Conservation (phyloP, 2,329 filamentous ascomycete species). For the Daldinia eschscholtzii region DNA sequence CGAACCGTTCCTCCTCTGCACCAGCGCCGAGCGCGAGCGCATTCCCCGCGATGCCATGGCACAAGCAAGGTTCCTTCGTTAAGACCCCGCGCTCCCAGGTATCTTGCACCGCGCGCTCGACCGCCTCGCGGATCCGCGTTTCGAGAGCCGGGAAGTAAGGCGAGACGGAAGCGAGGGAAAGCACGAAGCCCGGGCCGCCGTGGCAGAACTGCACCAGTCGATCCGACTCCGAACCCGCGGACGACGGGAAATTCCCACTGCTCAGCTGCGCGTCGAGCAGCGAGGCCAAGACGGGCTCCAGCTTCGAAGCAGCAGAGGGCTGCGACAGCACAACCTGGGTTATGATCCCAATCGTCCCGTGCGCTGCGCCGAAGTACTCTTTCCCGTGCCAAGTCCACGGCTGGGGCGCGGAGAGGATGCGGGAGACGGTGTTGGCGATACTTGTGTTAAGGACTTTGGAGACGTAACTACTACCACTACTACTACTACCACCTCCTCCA, state of each 20-base stretch:
- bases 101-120: conserved; percentile 54
- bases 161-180: conserved; percentile 68
- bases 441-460: conserved; percentile 63
- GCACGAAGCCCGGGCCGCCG: conserved; percentile 72
- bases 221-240: conserved; percentile 54
- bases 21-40: conserved; percentile 58
- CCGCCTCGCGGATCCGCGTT: conserved; percentile 64
- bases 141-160: conserved; percentile 68
- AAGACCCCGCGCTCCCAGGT: conserved; percentile 70
- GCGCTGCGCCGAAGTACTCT: conserved; percentile 73
- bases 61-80: conserved; percentile 74
- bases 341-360: conserved; percentile 77
- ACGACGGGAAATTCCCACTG: conserved; percentile 73
- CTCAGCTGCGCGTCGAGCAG: conserved; percentile 69
- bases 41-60: conserved; percentile 75
- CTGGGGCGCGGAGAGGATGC: conserved; percentile 66
- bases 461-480: no score
- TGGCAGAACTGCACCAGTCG: conserved; percentile 74
- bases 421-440: conserved; percentile 68
- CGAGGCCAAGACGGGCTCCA: conserved; percentile 65
- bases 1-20: conserved; percentile 12
- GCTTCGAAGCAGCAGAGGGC: conserved; percentile 64
- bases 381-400: conserved; percentile 75
- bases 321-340: conserved; percentile 74
- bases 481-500: no score